These are phyloP conservation scores for Clarireedia hainanense DNA, from an alignment of 2,329 filamentous ascomycete genomes.

Conservation along the genomic window DNA sequence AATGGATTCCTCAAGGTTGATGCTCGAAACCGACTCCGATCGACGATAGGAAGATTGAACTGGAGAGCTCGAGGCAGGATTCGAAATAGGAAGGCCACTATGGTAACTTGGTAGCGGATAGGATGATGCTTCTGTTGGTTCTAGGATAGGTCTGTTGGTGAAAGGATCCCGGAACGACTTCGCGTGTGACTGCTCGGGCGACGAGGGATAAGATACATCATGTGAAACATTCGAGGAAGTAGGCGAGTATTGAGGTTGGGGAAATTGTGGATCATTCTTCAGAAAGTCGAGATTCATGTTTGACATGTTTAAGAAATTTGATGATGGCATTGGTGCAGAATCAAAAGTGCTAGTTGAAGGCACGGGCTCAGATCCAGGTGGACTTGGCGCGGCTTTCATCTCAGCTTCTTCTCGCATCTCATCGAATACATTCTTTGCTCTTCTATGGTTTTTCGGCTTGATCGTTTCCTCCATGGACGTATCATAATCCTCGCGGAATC, in stretches of 20 bases:
- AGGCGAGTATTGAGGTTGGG: constrained; percentile 22
- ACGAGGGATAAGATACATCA: constrained; percentile 42
- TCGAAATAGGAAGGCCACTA: constrained; percentile 12
- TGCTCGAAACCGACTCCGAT: constrained; percentile 50
- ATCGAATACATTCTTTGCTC: constrained; percentile 47
- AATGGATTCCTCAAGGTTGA: constrained; percentile 58
- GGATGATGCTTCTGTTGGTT: constrained; percentile 14
- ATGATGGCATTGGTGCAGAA: constrained; percentile 45
- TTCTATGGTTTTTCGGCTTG: constrained; percentile 44
- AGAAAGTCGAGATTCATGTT: constrained; percentile 39
- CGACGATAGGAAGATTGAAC: constrained; percentile 39
- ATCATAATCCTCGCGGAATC: constrained; percentile 55
- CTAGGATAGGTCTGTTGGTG: constrained; percentile 37
- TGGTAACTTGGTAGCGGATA: constrained; percentile 15
- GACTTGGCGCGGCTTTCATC: constrained; percentile 44
- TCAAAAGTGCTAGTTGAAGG: constrained; percentile 38
- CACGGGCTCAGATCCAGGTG: constrained; percentile 45
- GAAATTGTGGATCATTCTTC: constrained; percentile 25
- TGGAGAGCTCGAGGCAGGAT: constrained; percentile 14
- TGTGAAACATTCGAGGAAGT: constrained; percentile 32
- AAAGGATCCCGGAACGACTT: constrained; percentile 37
- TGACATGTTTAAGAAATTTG: constrained; percentile 47
- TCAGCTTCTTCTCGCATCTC: constrained; percentile 51
- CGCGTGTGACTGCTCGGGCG: constrained; percentile 44
- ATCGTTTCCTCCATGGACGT: constrained; percentile 61